phyloP scores from a whole-genome alignment of 2,329 filamentous ascomycete genomes.

The Aureobasidium mangrovei region DNA sequence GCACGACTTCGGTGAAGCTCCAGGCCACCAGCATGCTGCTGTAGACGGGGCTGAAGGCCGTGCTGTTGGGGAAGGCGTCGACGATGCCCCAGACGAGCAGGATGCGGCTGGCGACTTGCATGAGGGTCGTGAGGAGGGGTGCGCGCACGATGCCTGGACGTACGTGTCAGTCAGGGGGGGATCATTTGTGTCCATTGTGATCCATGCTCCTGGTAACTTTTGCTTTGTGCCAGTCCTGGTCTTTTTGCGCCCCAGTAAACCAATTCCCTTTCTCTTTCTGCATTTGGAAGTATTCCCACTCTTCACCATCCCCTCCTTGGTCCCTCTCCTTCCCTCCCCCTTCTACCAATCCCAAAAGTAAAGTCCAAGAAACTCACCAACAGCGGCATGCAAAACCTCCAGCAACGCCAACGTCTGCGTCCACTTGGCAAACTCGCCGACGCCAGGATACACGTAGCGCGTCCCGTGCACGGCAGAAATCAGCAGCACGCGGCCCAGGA shows the following conservation, averaged over 20 bases:
- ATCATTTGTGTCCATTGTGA: no score
- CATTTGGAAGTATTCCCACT: no score
- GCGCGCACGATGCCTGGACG: conserved; percentile 69
- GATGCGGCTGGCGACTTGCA: conserved; percentile 83
- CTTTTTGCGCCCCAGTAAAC: no score
- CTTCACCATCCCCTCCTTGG: no score
- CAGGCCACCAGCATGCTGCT: conserved; percentile 76
- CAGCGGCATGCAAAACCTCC: conserved; percentile 72
- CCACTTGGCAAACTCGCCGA: conserved; percentile 62
- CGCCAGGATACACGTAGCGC: conserved; percentile 50
- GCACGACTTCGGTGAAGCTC: conserved; percentile 83
- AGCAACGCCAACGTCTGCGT: conserved; percentile 77
- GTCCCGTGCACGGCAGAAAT: conserved; percentile 39
- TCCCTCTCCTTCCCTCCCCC: not conserved
- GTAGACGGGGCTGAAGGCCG: conserved; percentile 51
- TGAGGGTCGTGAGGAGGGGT: conserved; percentile 71
- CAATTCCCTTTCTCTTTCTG: no score
- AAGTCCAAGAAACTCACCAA: conserved; percentile 46
- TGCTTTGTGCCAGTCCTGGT: not conserved
- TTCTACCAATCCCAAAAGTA: not conserved
- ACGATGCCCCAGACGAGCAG: conserved; percentile 84
- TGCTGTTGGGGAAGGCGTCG: conserved; percentile 60
- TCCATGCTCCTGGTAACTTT: not conserved
- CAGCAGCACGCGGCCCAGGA: conserved; percentile 60
- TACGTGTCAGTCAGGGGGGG: no score